A percentile compares a stretch with the other conserved stretches of the same genome.
Conservation (phyloP, 2,329 filamentous ascomycete genomes). For the Cryphonectria radicalis region DNA sequence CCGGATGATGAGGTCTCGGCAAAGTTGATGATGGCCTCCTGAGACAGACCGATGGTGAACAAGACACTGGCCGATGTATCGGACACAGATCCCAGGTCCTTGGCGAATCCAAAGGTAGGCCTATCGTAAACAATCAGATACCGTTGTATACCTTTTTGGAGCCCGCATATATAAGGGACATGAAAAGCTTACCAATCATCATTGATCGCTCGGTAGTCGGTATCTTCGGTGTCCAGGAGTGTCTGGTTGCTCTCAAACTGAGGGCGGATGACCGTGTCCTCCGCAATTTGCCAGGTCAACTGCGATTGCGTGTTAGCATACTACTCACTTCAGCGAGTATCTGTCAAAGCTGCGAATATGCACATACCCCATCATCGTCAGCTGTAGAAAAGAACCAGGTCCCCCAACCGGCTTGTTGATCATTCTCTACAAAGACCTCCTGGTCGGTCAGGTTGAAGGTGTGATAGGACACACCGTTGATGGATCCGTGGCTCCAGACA, state of each 20-base stretch:
- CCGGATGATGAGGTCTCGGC: conserved; percentile 68
- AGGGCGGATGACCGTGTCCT: conserved; percentile 66
- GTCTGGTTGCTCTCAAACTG: conserved; percentile 67
- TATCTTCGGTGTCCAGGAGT: conserved; percentile 68
- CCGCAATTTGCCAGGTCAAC: conserved; percentile 72
- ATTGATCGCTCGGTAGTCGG: conserved; percentile 67
- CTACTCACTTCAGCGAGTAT: not conserved
- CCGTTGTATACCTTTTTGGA: not conserved
- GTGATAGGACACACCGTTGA: conserved; percentile 64
- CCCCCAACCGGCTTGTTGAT: conserved; percentile 81
- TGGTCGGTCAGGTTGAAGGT: conserved; percentile 64
- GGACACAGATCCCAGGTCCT: conserved; percentile 57
- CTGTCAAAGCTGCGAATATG: not conserved
- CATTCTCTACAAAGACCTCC: conserved; percentile 67
- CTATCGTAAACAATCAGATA: conserved; percentile 40
- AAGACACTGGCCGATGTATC: conserved; percentile 50
- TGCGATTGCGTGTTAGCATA: conserved; percentile 37
- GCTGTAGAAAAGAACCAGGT: conserved; percentile 76
- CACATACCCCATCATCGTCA: conserved; percentile 50
- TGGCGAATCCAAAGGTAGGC: conserved; percentile 80
- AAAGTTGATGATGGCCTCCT: conserved; percentile 77
- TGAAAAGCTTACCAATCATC: conserved; percentile 54
- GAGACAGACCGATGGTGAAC: conserved; percentile 78
- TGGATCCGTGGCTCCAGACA: conserved; percentile 63
- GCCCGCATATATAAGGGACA: not conserved